These are phyloP conservation scores for Bassia scoparia DNA, from an alignment of 148 eudicot species.

Conservation along the genomic window DNA sequence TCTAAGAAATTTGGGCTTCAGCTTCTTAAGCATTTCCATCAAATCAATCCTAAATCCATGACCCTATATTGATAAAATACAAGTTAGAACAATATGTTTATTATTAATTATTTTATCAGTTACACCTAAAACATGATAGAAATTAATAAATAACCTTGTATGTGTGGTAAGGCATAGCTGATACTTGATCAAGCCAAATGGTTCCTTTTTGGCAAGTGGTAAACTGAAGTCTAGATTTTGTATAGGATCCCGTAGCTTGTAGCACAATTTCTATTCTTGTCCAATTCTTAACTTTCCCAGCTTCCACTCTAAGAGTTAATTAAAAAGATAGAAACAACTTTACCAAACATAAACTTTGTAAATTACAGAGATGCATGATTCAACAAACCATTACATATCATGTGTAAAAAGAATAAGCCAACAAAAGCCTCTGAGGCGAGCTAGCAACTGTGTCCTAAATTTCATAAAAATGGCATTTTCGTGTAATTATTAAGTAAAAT, in stretches of 20 bases:
- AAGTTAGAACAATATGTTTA: background rate
- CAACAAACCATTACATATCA: no score
- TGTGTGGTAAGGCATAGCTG: constrained; percentile 71
- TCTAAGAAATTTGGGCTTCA: constrained; percentile 81
- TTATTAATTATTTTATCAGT: no score
- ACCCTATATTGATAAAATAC: constrained; percentile 38
- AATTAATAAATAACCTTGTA: constrained; percentile 39
- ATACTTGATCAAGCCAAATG: constrained; percentile 95
- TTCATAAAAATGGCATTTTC: no score
- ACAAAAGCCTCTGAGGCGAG: no score
- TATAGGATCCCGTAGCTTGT: constrained; percentile 46
- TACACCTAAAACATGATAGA: background rate
- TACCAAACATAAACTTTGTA: no score
- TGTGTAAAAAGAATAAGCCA: no score
- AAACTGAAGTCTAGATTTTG: constrained; percentile 58
- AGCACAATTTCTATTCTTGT: constrained; percentile 47
- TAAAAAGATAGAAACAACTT: no score
- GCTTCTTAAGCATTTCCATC: constrained; percentile 57
- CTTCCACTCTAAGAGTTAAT: constrained; percentile 32
- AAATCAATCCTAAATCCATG: constrained; percentile 84
- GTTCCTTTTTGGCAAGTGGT: constrained; percentile 53
- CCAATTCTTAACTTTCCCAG: constrained; percentile 49
- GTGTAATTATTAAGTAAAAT: no score
- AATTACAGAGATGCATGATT: no score
- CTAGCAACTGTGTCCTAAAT: no score